Conservation (phyloP, 1,139 yeast genomes). For the Suhomyces guaymorum region DNA sequence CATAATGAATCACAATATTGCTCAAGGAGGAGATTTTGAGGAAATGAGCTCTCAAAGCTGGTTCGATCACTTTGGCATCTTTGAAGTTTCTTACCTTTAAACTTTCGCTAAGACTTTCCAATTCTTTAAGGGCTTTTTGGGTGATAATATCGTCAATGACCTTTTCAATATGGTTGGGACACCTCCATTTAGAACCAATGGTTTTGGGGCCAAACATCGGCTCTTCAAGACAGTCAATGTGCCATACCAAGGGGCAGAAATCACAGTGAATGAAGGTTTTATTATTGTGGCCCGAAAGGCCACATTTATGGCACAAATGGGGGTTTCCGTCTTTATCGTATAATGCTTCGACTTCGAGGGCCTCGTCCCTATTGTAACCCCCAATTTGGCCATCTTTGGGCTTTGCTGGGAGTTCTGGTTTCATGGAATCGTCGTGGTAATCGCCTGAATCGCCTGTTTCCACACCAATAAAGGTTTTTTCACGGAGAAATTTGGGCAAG, state of each 20-base stretch:
- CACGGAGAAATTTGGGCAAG: conserved; percentile 68
- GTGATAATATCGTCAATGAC: conserved; percentile 41
- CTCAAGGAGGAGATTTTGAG: conserved; percentile 44
- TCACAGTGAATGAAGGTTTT: conserved; percentile 72
- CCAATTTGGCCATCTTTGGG: conserved; percentile 43
- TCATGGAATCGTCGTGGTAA: conserved; percentile 61
- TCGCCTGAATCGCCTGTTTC: conserved; percentile 68
- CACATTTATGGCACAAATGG: conserved; percentile 74
- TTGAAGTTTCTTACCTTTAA: conserved; percentile 47
- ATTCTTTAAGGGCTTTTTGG: conserved; percentile 20
- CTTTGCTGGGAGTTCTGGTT: conserved; percentile 46
- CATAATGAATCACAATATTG: conserved; percentile 64
- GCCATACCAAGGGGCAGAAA: conserved; percentile 87
- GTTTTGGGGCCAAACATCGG: conserved; percentile 78
- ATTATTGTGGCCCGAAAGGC: conserved; percentile 60
- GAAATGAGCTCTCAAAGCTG: conserved; percentile 42
- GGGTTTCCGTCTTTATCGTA: conserved; percentile 68
- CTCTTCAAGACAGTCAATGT: conserved; percentile 80
- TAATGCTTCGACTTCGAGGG: conserved; percentile 63
- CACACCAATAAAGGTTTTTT: conserved; percentile 71
- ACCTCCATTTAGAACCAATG: conserved; percentile 84
- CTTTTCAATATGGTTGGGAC: conserved; percentile 82
- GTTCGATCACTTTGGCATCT: conserved; percentile 54
- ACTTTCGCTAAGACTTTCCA: conserved; percentile 11
- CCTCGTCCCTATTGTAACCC: conserved; percentile 42